phyloP scores from a whole-genome alignment of 2,329 filamentous ascomycete species.

The Lachnellula cervina region DNA sequence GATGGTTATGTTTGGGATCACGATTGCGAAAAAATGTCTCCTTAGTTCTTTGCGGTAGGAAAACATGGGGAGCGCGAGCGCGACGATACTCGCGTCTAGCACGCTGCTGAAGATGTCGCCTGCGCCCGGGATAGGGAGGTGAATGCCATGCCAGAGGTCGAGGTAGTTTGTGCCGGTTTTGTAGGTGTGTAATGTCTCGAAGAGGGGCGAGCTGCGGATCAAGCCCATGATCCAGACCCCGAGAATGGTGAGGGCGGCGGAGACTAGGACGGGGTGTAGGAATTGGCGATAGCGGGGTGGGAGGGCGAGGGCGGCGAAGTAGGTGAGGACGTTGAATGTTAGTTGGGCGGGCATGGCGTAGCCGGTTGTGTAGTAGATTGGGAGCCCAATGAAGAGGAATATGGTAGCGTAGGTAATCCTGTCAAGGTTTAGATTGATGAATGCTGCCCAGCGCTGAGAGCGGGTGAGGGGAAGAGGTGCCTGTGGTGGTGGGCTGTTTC shows the following conservation, averaged over 20 bases:
- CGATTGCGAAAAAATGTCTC: slow-evolving; percentile 48
- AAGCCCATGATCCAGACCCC: slow-evolving; percentile 49
- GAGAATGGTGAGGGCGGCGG: slow-evolving; percentile 48
- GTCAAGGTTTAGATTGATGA: slow-evolving; percentile 43
- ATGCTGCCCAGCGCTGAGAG: slow-evolving; percentile 46
- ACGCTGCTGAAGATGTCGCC: slow-evolving; percentile 51
- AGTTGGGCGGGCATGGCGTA: slow-evolving; percentile 46
- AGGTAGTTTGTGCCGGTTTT: slow-evolving; percentile 50
- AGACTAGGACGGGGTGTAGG: slow-evolving; percentile 54
- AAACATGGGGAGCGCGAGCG: slow-evolving; percentile 57
- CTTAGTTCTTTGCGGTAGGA: slow-evolving; percentile 53
- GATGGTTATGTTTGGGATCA: slow-evolving; percentile 48
- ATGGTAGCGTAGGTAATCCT: slow-evolving; percentile 39
- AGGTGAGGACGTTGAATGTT: slow-evolving; percentile 47
- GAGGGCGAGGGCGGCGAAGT: slow-evolving; percentile 45
- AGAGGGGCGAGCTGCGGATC: slow-evolving; percentile 38
- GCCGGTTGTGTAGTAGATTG: slow-evolving; percentile 47
- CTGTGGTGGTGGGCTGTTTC: slow-evolving; percentile 32
- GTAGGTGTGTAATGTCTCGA: slow-evolving; percentile 42
- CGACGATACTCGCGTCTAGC: slow-evolving; percentile 54
- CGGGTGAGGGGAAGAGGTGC: slow-evolving; percentile 40
- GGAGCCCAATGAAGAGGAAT: slow-evolving; percentile 48
- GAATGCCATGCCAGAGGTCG: slow-evolving; percentile 41
- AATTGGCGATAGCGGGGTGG: slow-evolving; percentile 46
- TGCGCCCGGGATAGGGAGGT: slow-evolving; percentile 42